Conservation (phyloP, 108 stramenopile species). For the Cyclostephanos invisitatus region DNA sequence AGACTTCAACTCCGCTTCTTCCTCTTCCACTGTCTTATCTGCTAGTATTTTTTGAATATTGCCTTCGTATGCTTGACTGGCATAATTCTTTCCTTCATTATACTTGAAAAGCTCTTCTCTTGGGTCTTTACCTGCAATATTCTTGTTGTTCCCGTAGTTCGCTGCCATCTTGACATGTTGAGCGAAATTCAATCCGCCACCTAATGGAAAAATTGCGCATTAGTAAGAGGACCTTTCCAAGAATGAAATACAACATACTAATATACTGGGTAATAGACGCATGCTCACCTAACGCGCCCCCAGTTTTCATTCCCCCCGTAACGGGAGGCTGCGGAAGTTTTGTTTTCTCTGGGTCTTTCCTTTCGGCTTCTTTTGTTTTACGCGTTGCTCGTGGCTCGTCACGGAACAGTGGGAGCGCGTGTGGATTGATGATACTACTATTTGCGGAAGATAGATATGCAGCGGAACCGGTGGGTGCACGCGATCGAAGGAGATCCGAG, state of each 20-base stretch:
- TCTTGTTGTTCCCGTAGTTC: conserved; percentile 56
- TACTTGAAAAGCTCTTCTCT: conserved; percentile 78
- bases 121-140: conserved; percentile 84
- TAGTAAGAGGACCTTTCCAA: too few relatives aligned
- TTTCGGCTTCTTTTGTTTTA: conserved; percentile 58
- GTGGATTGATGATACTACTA: conserved; percentile 64
- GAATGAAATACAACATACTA: too few relatives aligned
- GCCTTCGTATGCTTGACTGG: conserved; percentile 51
- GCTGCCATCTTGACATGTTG: conserved; percentile 65
- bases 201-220: too few relatives aligned
- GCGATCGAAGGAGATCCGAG: conserved; percentile 62
- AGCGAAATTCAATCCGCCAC: conserved; percentile 55
- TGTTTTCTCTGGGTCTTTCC: conserved; percentile 60
- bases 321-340: conserved; percentile 75
- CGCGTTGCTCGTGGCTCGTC: conserved; percentile 55
- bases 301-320: conserved; percentile 73
- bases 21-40: conserved; percentile 81
- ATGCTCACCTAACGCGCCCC: conserved; percentile 47
- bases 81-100: conserved; percentile 71
- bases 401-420: conserved; percentile 75
- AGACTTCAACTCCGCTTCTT: conserved; percentile 64
- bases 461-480: conserved; percentile 74
- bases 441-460: conserved; percentile 43
- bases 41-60: conserved; percentile 72
- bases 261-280: too few relatives aligned